Conservation (phyloP, 208 protist genomes). For the Trypanosoma rangeli region DNA sequence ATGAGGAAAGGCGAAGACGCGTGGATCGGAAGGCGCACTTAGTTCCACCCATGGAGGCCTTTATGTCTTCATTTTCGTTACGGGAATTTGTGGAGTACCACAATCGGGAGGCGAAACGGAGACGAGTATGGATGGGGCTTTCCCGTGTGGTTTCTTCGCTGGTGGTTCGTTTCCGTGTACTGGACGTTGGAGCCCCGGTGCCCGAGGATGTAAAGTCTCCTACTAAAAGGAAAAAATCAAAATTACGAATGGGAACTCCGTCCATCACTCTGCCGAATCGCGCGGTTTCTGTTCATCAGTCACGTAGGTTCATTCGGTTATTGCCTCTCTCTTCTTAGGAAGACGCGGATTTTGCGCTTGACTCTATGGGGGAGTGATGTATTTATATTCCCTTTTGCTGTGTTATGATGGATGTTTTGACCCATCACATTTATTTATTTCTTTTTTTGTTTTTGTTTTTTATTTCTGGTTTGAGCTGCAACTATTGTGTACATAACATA, state of each 20-base stretch:
- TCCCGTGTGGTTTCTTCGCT: conserved; percentile 55
- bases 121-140: conserved; percentile 20
- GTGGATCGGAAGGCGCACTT: conserved; percentile 16
- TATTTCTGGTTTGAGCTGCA: background rate
- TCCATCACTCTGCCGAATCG: background rate
- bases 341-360: background rate
- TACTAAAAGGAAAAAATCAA: background rate
- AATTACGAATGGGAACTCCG: too few relatives aligned
- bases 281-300: background rate
- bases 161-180: conserved; percentile 59
- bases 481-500: background rate
- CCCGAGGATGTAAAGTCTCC: background rate
- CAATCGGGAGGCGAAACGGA: conserved; percentile 35
- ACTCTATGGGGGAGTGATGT: background rate
- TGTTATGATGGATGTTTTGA: background rate
- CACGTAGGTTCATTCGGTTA: background rate
- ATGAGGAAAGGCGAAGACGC: background rate
- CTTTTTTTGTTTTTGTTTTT: background rate
- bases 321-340: background rate
- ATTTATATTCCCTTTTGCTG: background rate
- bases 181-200: conserved; percentile 32
- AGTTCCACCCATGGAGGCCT: conserved; percentile 16
- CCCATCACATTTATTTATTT: background rate
- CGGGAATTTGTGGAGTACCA: conserved; percentile 27
- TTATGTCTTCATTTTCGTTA: conserved; percentile 6